Percentiles rank a stretch among this genome's conserved stretches.
Evolutionary conservation across 768 basidiomycete genomes (phyloP).

Genomic region (Cyclocybe aegerita): DNA sequence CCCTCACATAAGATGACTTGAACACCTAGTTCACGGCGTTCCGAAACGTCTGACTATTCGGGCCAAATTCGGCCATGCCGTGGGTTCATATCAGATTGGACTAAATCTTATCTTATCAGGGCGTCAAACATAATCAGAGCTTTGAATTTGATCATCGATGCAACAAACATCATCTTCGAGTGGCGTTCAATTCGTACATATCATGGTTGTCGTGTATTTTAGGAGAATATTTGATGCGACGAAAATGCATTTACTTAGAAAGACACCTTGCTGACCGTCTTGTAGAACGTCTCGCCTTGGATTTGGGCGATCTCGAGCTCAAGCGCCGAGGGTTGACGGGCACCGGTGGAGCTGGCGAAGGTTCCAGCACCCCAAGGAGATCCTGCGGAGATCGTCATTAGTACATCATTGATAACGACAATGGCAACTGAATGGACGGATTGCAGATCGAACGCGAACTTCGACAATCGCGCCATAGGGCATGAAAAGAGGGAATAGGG

Average conservation of each 20-base stretch:
- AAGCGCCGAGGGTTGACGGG: conserved; percentile 48
- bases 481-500: background rate
- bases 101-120: too few relatives aligned
- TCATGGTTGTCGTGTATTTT: background rate
- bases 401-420: background rate
- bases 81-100: too few relatives aligned
- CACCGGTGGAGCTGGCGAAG: conserved; percentile 44
- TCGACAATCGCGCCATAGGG: background rate
- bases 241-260: conserved; percentile 2
- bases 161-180: too few relatives aligned
- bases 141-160: too few relatives aligned
- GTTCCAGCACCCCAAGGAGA: conserved; percentile 82
- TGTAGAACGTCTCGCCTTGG: conserved; percentile 57
- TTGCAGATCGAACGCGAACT: too few relatives aligned
- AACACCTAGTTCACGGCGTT: too few relatives aligned
- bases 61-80: too few relatives aligned
- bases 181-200: too few relatives aligned
- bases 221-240: background rate
- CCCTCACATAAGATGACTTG: too few relatives aligned
- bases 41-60: too few relatives aligned
- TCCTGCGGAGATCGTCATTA: conserved; percentile 32
- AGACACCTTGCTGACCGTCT: conserved; percentile 36
- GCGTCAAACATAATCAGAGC: too few relatives aligned
- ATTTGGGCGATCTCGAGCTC: conserved; percentile 53
- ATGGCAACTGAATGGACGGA: too few relatives aligned